These are phyloP conservation scores for Phytopythium vexans DNA, from an alignment of 352 stramenopile genomes.

Conservation along the genomic window DNA sequence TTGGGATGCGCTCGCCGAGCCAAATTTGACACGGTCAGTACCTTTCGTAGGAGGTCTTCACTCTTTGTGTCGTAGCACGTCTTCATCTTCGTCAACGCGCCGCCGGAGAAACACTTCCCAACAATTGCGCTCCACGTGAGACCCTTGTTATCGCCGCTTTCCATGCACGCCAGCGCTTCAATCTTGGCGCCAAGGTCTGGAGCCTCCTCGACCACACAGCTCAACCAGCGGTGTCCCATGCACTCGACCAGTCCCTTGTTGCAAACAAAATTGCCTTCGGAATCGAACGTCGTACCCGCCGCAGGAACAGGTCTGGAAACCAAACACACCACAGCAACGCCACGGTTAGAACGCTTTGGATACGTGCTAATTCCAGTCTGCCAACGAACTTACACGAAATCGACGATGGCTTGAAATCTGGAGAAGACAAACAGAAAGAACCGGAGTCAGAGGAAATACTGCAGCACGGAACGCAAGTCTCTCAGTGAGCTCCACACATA, in stretches of 20 bases:
- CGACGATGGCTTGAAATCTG: constrained; percentile 73
- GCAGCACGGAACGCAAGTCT: no score
- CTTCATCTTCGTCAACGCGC: constrained; percentile 48
- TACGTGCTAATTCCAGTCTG: neutral
- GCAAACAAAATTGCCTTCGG: constrained; percentile 63
- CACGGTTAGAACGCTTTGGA: neutral
- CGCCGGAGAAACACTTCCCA: constrained; percentile 54
- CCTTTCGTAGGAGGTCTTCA: constrained; percentile 50
- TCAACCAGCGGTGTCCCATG: constrained; percentile 75
- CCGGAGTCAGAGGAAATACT: neutral
- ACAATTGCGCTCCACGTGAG: constrained; percentile 65
- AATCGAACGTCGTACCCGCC: constrained; percentile 58
- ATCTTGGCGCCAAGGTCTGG: constrained; percentile 58
- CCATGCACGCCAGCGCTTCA: constrained; percentile 64
- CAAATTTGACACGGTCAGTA: constrained; percentile 6
- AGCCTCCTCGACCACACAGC: constrained; percentile 68
- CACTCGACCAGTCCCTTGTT: constrained; percentile 68
- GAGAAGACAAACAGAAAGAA: constrained; percentile 8
- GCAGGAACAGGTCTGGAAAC: constrained; percentile 47
- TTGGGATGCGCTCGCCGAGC: no score
- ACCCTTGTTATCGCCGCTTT: constrained; percentile 76
- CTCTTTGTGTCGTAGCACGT: constrained; percentile 63
- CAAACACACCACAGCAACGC: neutral
- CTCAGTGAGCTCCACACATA: constrained; percentile 15
- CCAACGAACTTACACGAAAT: constrained; percentile 33